Percentiles rank a stretch among this genome's conserved stretches.
Conservation (phyloP, 306 rosid species). For the Lathyrus tuberosus region DNA sequence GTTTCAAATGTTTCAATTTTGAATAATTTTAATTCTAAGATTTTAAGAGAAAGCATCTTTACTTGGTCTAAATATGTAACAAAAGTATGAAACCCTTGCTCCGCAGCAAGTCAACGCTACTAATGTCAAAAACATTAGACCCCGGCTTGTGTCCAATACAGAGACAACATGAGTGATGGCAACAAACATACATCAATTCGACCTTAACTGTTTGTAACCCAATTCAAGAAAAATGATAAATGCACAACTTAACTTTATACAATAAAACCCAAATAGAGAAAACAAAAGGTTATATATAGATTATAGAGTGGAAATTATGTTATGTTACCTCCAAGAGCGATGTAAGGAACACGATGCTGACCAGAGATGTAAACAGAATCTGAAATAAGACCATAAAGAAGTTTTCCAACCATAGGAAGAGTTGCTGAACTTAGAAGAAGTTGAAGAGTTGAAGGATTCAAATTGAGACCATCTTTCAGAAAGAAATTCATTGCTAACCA, state of each 20-base stretch:
- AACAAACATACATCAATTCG: background rate
- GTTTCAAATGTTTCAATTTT: background rate
- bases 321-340: slow-evolving; percentile 74
- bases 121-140: background rate
- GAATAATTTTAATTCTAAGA: background rate
- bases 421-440: slow-evolving; percentile 82
- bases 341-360: slow-evolving; percentile 92
- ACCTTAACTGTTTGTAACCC: background rate
- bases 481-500: slow-evolving; percentile 86
- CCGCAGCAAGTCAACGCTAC: background rate
- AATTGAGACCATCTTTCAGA: slow-evolving; percentile 78
- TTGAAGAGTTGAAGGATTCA: slow-evolving; percentile 82
- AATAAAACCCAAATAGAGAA: slow-evolving; percentile 16
- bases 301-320: background rate
- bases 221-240: slow-evolving; percentile 3
- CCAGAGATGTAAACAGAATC: slow-evolving; percentile 71
- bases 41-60: no score
- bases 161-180: background rate
- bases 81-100: background rate
- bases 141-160: background rate
- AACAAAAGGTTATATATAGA: slow-evolving; percentile 1
- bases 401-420: slow-evolving; percentile 94
- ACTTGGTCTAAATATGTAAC: no score
- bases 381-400: slow-evolving; percentile 76
- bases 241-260: background rate